These are phyloP conservation scores for Euphorbia peplus DNA, from an alignment of 345 rosid genomes.

Conservation along the genomic window DNA sequence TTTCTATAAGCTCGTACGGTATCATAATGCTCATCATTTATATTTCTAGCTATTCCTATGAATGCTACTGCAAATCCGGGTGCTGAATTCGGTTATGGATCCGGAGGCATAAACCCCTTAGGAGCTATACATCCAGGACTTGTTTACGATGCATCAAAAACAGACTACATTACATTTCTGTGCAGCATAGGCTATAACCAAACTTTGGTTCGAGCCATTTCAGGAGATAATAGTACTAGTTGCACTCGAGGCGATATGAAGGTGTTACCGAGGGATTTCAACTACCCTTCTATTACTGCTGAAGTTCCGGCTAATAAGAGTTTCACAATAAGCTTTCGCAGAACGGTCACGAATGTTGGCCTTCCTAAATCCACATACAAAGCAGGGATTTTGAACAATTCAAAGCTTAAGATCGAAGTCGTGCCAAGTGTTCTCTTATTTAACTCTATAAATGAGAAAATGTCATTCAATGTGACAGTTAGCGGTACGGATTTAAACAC, in stretches of 20 bases:
- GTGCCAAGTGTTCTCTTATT: conserved; percentile 1
- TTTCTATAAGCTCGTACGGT: too few relatives aligned
- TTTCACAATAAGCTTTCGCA: conserved; percentile 22
- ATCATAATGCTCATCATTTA: conserved; percentile 15
- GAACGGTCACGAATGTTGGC: conserved; percentile 31
- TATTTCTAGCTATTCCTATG: conserved; percentile 39
- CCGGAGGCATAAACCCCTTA: conserved; percentile 52
- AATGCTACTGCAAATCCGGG: conserved; percentile 21
- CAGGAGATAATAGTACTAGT: conserved; percentile 32
- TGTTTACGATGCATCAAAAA: conserved; percentile 23
- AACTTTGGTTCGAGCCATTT: conserved; percentile 10
- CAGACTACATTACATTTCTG: conserved; percentile 43
- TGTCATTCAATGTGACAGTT: conserved; percentile 2
- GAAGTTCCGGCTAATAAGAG: conserved; percentile 4
- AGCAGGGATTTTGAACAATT: neutral
- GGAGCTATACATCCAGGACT: conserved; percentile 43
- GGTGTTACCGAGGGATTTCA: conserved; percentile 23
- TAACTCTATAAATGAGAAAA: neutral
- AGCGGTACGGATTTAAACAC: neutral
- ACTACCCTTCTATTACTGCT: conserved; percentile 41
- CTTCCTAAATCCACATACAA: neutral
- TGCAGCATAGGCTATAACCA: conserved; percentile 36
- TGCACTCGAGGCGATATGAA: conserved; percentile 23
- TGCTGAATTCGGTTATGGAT: conserved; percentile 48
- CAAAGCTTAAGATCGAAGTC: neutral